phyloP scores from a whole-genome alignment of 768 basidiomycete genomes.

The Tylopilus cervinicoccineus region DNA sequence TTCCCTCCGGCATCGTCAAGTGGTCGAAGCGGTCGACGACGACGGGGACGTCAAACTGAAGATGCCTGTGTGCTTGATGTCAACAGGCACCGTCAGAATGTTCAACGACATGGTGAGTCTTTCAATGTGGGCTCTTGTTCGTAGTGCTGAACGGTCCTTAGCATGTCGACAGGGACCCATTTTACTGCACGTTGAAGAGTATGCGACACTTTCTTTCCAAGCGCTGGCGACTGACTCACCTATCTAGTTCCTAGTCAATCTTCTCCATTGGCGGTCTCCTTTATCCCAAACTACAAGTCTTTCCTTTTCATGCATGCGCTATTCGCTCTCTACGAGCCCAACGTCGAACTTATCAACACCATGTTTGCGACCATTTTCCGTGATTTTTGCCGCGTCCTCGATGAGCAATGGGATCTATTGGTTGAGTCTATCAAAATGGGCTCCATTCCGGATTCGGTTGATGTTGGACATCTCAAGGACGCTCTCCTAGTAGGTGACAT shows the following conservation, averaged over 20 bases:
- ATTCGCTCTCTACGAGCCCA: constrained; percentile 20
- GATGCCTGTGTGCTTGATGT: constrained; percentile 19
- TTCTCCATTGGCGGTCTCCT: constrained; percentile 15
- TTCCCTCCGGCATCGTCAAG: constrained; percentile 16
- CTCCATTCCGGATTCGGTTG: constrained; percentile 12
- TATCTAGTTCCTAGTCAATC: constrained; percentile 14
- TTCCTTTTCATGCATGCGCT: constrained; percentile 22
- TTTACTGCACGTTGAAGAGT: constrained; percentile 9
- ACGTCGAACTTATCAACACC: constrained; percentile 18
- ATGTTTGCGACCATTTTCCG: constrained; percentile 21
- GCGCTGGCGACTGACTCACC: not conserved
- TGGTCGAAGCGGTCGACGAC: constrained; percentile 7
- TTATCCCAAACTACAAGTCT: constrained; percentile 19
- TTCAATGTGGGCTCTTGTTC: not conserved
- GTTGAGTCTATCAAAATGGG: constrained; percentile 16
- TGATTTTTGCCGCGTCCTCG: constrained; percentile 20
- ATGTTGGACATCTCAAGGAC: constrained; percentile 13
- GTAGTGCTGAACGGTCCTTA: constrained; percentile 3
- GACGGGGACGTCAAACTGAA: constrained; percentile 10
- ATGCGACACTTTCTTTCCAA: not conserved
- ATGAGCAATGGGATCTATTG: constrained; percentile 21
- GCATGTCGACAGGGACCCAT: constrained; percentile 12
- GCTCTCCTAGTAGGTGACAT: not conserved
- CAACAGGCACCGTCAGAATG: constrained; percentile 22
- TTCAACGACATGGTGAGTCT: constrained; percentile 14